Conservation (phyloP, 805 yeast genomes). For the Vanderwaltozyma polyspora region DNA sequence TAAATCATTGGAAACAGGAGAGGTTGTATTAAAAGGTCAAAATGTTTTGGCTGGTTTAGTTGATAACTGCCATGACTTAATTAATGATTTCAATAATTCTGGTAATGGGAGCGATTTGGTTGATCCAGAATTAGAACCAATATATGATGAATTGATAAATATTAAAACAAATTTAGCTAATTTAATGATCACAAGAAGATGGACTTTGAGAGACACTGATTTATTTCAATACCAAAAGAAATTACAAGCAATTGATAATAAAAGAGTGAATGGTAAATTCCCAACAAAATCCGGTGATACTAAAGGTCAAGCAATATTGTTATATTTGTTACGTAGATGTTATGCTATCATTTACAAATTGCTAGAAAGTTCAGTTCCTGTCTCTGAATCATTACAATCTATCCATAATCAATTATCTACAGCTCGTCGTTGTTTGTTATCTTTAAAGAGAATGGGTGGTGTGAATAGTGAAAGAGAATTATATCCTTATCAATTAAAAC, state of each 20-base stretch:
- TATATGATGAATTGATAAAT: conserved; percentile 52
- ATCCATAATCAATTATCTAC: conserved; percentile 89
- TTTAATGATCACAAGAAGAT: conserved; percentile 80
- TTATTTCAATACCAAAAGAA: conserved; percentile 70
- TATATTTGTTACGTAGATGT: conserved; percentile 80
- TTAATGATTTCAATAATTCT: conserved; percentile 52
- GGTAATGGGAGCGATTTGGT: conserved; percentile 26
- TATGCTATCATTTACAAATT: conserved; percentile 84
- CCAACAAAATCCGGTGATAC: conserved; percentile 27
- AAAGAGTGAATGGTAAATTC: conserved; percentile 54
- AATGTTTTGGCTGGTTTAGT: conserved; percentile 57
- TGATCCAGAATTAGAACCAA: conserved; percentile 42
- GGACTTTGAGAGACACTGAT: conserved; percentile 97
- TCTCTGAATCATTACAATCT: conserved; percentile 85
- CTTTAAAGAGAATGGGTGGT: conserved; percentile 88
- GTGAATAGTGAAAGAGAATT: conserved; percentile 77
- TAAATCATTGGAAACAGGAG: conserved; percentile 26
- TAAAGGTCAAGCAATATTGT: conserved; percentile 48
- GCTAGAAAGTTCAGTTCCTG: conserved; percentile 88
- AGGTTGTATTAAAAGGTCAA: conserved; percentile 30
- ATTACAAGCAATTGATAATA: conserved; percentile 62
- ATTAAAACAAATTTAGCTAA: conserved; percentile 71
- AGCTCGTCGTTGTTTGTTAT: conserved; percentile 79
- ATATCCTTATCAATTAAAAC: conserved; percentile 91
- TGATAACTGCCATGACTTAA: conserved; percentile 71